Base-by-base conservation (phyloP, 352 stramenopile genomes). In the Phytophthora pluvialis region DNA sequence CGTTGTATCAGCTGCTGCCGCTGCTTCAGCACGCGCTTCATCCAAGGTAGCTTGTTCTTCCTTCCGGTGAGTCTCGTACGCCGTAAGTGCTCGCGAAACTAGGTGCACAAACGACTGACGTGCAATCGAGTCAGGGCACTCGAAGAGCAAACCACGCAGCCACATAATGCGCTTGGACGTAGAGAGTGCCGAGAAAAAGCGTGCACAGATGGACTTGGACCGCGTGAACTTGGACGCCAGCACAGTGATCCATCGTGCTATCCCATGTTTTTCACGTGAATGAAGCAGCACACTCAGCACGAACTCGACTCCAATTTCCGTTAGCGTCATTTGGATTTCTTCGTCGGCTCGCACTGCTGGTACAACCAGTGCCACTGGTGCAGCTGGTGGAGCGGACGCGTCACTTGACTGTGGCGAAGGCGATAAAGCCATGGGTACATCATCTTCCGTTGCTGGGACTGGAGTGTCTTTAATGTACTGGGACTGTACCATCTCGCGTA, bases 281-380 rank as follows among this genome's bases (percentile, higher is more conserved):
- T 97, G 91, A 25, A 98, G 58, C 57, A 97, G 55, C 6, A 98
- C 87, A 69, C 90, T 90, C 8, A 98, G 60, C 28, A 98, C 80
- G 63, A 97, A 96, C 50, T 91, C 82, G 7, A 92, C 60, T 13
- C 93, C 91, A 36, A 97, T 94, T 46, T 89, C 75, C 12, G 89
- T 85, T 11, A 96, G 67, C 5, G 80, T 87, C 28, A 72, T 77
- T 55, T 93, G 85, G 26, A 91, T 84, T 10, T 78, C 65, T 64
- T 90, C 76, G 46, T 91, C 82, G 0, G 72, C 64, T 36, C 51
- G 48, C 8, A 50, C 21, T 46, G 60, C 13, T 59, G 60, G 58
- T 10, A 70, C 57, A 48, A 38, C 47, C 57, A 75, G 21, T 28
- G 52, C 68, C 35, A 63, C 44, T 40, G 62, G 56, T 52, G 75